phyloP scores from a whole-genome alignment of 345 rosid species.

The Euphorbia pulcherrima region DNA sequence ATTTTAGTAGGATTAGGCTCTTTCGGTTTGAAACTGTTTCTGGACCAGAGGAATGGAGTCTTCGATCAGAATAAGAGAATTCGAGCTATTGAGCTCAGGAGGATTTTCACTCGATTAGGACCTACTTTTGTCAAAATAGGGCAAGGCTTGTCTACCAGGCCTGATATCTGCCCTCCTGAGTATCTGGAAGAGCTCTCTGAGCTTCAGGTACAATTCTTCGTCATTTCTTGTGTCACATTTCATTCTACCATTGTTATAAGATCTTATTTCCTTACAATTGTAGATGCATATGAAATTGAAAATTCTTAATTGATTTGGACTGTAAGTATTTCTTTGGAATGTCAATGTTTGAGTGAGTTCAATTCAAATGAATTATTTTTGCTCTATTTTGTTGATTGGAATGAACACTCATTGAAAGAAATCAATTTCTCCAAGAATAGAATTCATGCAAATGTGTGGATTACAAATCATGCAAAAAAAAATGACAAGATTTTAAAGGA shows the following conservation, averaged over 20 bases:
- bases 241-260: not conserved
- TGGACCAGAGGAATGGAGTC: slow-evolving; percentile 65
- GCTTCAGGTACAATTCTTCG: slow-evolving; percentile 65
- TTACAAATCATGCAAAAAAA: too few species aligned
- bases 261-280: not conserved
- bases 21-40: slow-evolving; percentile 54
- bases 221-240: not conserved
- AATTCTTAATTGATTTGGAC: not conserved
- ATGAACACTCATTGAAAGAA: too few species aligned
- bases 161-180: slow-evolving; percentile 91
- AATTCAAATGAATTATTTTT: too few species aligned
- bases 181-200: slow-evolving; percentile 83
- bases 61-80: slow-evolving; percentile 63
- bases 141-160: slow-evolving; percentile 94
- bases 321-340: too few species aligned
- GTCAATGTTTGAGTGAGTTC: too few species aligned
- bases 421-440: too few species aligned
- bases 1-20: slow-evolving; percentile 62
- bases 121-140: slow-evolving; percentile 97
- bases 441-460: too few species aligned
- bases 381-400: too few species aligned
- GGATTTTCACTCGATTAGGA: slow-evolving; percentile 74
- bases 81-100: slow-evolving; percentile 60
- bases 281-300: not conserved
- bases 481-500: too few species aligned